Evolutionary conservation across 768 basidiomycete species (phyloP).

Genomic region (Chalciporus piperatus): DNA sequence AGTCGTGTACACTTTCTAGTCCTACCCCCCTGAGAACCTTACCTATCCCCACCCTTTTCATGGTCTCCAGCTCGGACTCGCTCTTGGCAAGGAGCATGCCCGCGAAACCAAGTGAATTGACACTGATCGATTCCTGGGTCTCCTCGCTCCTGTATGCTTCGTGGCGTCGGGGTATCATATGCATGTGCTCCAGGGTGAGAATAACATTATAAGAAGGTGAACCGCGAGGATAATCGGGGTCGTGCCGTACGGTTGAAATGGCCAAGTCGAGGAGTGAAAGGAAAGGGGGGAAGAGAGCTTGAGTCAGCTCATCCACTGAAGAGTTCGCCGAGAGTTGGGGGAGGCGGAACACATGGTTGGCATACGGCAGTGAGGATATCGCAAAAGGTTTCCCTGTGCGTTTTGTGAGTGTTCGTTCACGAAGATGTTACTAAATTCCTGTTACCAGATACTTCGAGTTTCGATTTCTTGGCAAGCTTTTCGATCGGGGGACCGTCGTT

Average conservation of each 20-base stretch:
- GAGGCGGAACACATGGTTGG: conserved; percentile 70
- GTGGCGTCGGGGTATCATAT: conserved; percentile 74
- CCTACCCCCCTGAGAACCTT: conserved; percentile 65
- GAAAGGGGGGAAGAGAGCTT: conserved; percentile 57
- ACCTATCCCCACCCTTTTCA: conserved; percentile 60
- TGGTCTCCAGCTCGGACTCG: conserved; percentile 65
- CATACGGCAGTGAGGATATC: conserved; percentile 66
- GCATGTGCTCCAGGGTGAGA: conserved; percentile 78
- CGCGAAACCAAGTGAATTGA: conserved; percentile 89
- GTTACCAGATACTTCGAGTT: conserved; percentile 45
- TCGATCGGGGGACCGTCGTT: conserved; percentile 76
- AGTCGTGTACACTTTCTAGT: conserved; percentile 63
- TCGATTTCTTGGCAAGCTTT: conserved; percentile 53
- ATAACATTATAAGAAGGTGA: conserved; percentile 81
- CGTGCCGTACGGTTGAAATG: conserved; percentile 70
- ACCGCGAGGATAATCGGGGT: conserved; percentile 57
- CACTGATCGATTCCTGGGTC: conserved; percentile 57
- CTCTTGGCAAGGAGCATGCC: conserved; percentile 89
- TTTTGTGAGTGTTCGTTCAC: conserved; percentile 1
- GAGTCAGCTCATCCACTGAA: conserved; percentile 44
- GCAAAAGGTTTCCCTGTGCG: conserved; percentile 69
- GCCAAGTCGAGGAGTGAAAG: conserved; percentile 72
- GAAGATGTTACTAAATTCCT: neutral
- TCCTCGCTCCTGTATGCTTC: conserved; percentile 56
- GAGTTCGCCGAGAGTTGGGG: conserved; percentile 20